Evolutionary conservation across 129 eudicot genomes (phyloP), one percentile per base, ranked within the genome.

Genomic region (Erigeron canadensis): DNA sequence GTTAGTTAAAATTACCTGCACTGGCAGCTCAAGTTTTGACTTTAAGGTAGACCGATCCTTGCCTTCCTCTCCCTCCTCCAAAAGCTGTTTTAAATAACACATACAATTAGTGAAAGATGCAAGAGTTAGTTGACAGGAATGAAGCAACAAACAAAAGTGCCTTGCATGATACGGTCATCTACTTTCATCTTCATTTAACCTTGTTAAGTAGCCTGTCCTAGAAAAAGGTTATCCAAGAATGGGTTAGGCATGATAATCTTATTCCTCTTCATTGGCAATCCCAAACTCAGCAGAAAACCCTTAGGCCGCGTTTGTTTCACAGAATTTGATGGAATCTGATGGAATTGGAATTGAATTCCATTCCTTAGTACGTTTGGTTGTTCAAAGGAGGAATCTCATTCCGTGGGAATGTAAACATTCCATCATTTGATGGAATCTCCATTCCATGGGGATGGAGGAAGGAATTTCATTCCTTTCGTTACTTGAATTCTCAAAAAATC

Each of bases 1-100:
- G 56, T 42, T 11, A 12, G 43, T 18, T 60, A 50, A 81, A 55
- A 71, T 59, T 65, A 94, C 98, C 98, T 95, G 99, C 70, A 90
- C 99, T 22, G 99, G 99, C 40, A 95, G 79, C 77, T 95, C 99
- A 61, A 95, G 97, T 83, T 95, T 95, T 75, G 97, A 86, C 86
- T 88, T 90, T 81, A 88, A 75, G 44, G 87, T 81, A 22, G 87
- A 83, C 73, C 90, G 86, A 67, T 71, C 91, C 70, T 95, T 90
- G 41, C 94, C 97, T 60, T 88, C 97, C 73, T 90, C 99, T 60
- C 97, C 97, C 75, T 95, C 97, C 79, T 90, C 99, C 75, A 95
- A 73, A 59, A 95, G 91, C 97, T 90, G 77, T 69, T 69, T 70
- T 18, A 57, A 10, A 72, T 46, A 55, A 73, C 21, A 56, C 8